Base-by-base conservation (phyloP, 2,329 filamentous ascomycete species). In the Fusarium algeriense region DNA sequence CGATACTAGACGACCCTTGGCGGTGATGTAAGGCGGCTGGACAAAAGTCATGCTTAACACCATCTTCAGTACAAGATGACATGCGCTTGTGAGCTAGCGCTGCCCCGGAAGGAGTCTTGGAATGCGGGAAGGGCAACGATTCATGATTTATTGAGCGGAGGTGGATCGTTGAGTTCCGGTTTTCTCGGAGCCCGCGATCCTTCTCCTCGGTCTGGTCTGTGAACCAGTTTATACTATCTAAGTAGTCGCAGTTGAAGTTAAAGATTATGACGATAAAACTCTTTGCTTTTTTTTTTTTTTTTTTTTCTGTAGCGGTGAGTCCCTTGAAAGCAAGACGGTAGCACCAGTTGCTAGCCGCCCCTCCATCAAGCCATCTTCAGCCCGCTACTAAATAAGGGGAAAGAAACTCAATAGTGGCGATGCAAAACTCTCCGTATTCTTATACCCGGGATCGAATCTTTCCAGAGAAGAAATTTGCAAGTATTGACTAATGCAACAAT, bases 71-170 rank as follows among this genome's bases (percentile, higher is more conserved):
- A 54, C 54, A 53, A 57, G 30, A 50, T 41, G 41, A 23, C n/a
- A 45, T 53, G 52, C 58, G 58, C 58, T 45, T 30, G 14, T 13
- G 26, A 44, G 46, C 57, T 73, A 73, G 70, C 55, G 67, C 44
- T 58, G 49, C 55, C 61, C 60, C 43, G 63, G 60, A 58, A 68
- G 64, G 48, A 45, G 60, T 30, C 32, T 34, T 71, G 73, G 71
- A 73, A 75, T 73, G 73, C 73, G 69, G 73, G 61, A 74, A 69
- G 23, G 61, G 40, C 26, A 43, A 60, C 71, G 53, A 66, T 69
- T 68, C 56, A 46, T 71, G 64, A 30, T 44, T 48, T 32, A 23
- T 34, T 40, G 35, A 57, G 53, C 9, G 43, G 53, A 64, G 69
- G 67, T 73, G 69, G 69, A 66, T 57, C 53, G 30, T 32, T 19